A percentile compares a stretch with the other conserved stretches of the same genome.
Conservation (phyloP, 768 basidiomycete species). For the Kwoniella mangroviensis region DNA sequence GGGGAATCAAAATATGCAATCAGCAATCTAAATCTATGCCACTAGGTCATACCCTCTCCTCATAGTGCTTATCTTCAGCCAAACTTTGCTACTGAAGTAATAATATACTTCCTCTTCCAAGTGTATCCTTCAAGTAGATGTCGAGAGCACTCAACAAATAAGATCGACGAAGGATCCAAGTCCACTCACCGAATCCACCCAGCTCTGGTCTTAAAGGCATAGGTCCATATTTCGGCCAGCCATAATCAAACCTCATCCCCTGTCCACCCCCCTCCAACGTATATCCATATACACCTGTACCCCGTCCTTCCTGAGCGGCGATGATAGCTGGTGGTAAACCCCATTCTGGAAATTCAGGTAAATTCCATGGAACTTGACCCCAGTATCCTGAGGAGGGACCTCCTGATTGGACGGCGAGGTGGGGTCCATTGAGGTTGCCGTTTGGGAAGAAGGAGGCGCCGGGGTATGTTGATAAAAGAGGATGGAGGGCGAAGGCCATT, state of each 20-base stretch:
- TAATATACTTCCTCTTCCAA: too few species aligned
- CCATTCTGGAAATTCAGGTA: slow-evolving; percentile 31
- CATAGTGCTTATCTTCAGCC: too few species aligned
- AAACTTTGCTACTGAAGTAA: too few species aligned
- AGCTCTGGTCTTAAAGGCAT: slow-evolving; percentile 54
- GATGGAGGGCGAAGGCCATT: slow-evolving; percentile 35
- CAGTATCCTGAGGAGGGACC: slow-evolving; percentile 47
- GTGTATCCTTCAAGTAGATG: too few species aligned
- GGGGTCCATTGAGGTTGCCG: slow-evolving; percentile 47
- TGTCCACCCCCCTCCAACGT: slow-evolving; percentile 26
- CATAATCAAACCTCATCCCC: slow-evolving; percentile 44
- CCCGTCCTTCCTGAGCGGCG: slow-evolving; percentile 44
- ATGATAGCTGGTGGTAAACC: slow-evolving; percentile 43
- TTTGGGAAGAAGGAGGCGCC: slow-evolving; percentile 48
- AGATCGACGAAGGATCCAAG: background rate
- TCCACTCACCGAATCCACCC: slow-evolving; percentile 49
- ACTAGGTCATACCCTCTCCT: background rate
- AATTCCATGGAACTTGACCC: slow-evolving; percentile 40
- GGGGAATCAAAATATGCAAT: background rate
- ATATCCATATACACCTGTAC: slow-evolving; percentile 33
- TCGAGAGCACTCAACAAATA: background rate
- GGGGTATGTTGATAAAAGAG: slow-evolving; percentile 46
- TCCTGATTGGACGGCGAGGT: slow-evolving; percentile 40
- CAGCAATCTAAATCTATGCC: background rate
- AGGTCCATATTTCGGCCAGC: slow-evolving; percentile 54